These are phyloP conservation scores for Pythium diclinum DNA, from an alignment of 352 stramenopile genomes.

Conservation along the genomic window DNA sequence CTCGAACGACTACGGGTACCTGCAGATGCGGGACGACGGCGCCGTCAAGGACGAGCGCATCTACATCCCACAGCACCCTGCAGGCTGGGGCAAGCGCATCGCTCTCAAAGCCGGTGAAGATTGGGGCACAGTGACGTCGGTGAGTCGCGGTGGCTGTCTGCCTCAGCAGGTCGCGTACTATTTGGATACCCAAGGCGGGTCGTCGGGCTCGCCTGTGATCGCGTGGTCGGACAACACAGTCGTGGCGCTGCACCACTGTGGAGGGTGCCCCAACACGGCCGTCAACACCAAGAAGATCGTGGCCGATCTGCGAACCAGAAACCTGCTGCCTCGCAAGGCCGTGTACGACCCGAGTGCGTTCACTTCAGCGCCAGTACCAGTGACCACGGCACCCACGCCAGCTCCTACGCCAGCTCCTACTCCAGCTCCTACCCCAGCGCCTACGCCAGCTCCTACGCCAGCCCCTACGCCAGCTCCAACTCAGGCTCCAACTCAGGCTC, in stretches of 20 bases:
- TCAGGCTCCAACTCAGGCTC: background rate
- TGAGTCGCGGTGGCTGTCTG: constrained; percentile 39
- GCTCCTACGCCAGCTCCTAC: background rate
- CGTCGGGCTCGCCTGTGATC: constrained; percentile 68
- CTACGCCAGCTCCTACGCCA: background rate
- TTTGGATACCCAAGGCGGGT: constrained; percentile 66
- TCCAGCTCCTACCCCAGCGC: background rate
- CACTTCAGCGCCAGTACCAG: constrained; percentile 6
- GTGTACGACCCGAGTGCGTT: constrained; percentile 26
- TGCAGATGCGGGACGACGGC: constrained; percentile 47
- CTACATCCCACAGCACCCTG: constrained; percentile 63
- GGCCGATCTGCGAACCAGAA: constrained; percentile 38
- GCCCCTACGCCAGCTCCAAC: background rate
- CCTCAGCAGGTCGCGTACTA: constrained; percentile 61
- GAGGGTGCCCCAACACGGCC: constrained; percentile 68
- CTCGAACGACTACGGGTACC: constrained; percentile 47
- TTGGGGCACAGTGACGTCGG: constrained; percentile 42
- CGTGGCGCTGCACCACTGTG: constrained; percentile 70
- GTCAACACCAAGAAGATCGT: constrained; percentile 70
- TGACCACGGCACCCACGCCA: background rate
- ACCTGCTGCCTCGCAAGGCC: constrained; percentile 44
- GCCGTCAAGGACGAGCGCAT: constrained; percentile 48
- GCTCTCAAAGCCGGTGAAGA: constrained; percentile 43
- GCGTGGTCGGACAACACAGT: constrained; percentile 57
- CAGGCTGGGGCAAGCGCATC: constrained; percentile 67